These are phyloP conservation scores for Corymbia maculata DNA, from an alignment of 345 rosid species.

Conservation along the genomic window DNA sequence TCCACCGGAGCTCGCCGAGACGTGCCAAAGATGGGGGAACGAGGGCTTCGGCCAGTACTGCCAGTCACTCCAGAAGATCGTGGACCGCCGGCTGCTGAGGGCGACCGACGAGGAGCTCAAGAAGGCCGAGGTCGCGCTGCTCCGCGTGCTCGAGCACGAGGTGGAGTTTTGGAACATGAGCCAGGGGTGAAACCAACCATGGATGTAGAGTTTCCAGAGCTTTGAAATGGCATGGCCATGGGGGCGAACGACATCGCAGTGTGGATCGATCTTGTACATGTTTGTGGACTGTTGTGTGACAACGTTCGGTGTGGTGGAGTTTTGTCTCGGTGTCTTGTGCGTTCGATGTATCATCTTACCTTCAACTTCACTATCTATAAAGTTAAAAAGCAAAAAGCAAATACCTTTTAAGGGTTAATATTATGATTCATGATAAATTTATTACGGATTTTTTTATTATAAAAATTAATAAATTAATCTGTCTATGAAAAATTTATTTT, in stretches of 20 bases:
- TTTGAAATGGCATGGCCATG: neutral
- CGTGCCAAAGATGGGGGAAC: slow-evolving; percentile 87
- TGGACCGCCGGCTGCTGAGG: slow-evolving; percentile 36
- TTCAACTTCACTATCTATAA: neutral
- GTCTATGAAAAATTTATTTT: no score
- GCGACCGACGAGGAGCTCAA: slow-evolving; percentile 28
- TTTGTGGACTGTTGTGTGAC: neutral
- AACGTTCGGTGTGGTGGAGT: neutral
- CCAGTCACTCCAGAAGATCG: slow-evolving; percentile 33
- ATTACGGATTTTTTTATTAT: no score
- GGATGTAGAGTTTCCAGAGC: neutral
- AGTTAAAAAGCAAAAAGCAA: neutral
- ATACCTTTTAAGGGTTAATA: no score
- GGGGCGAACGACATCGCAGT: neutral
- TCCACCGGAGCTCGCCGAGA: slow-evolving; percentile 35
- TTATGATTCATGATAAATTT: no score
- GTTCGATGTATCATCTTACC: neutral
- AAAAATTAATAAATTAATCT: no score
- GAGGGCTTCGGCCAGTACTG: slow-evolving; percentile 53
- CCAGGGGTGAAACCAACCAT: neutral
- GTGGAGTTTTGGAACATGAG: slow-evolving; percentile 59
- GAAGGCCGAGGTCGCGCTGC: slow-evolving; percentile 43
- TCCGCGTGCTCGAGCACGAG: slow-evolving; percentile 55
- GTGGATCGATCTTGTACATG: neutral
- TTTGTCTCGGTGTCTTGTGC: neutral